phyloP scores from a whole-genome alignment of 345 rosid genomes.

The Carallia pectinifolia region DNA sequence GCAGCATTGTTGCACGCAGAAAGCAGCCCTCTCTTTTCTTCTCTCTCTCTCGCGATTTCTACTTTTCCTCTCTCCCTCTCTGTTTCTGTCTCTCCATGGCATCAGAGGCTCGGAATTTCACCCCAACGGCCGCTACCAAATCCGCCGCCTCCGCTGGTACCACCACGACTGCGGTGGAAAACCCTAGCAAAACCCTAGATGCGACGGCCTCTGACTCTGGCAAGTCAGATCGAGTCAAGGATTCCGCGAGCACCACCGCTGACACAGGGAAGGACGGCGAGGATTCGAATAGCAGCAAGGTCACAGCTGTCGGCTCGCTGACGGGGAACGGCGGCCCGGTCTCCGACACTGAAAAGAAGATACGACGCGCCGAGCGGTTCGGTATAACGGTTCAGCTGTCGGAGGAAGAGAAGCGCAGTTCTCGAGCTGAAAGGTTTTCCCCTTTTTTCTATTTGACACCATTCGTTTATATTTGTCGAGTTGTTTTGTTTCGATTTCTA shows the following conservation, averaged over 20 bases:
- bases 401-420: conserved; percentile 86
- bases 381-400: conserved; percentile 73
- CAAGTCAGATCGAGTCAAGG: conserved; percentile 33
- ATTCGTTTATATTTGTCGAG: neutral
- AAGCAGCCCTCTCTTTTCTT: neutral
- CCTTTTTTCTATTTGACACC: neutral
- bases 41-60: neutral
- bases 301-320: conserved; percentile 19
- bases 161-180: neutral
- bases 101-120: neutral
- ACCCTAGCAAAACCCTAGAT: conserved; percentile 5
- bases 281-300: conserved; percentile 30
- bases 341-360: conserved; percentile 66
- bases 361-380: conserved; percentile 92
- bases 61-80: neutral
- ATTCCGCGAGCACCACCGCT: conserved; percentile 17
- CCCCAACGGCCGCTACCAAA: neutral
- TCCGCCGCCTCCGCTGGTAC: neutral
- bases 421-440: conserved; percentile 84
- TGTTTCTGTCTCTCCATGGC: no score
- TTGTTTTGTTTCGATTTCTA: no score
- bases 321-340: conserved; percentile 37
- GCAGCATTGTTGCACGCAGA: no score
- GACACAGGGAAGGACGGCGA: conserved; percentile 11
- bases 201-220: conserved; percentile 1